Conservation (phyloP, 345 rosid species). For the Crucihimalaya himalaica region DNA sequence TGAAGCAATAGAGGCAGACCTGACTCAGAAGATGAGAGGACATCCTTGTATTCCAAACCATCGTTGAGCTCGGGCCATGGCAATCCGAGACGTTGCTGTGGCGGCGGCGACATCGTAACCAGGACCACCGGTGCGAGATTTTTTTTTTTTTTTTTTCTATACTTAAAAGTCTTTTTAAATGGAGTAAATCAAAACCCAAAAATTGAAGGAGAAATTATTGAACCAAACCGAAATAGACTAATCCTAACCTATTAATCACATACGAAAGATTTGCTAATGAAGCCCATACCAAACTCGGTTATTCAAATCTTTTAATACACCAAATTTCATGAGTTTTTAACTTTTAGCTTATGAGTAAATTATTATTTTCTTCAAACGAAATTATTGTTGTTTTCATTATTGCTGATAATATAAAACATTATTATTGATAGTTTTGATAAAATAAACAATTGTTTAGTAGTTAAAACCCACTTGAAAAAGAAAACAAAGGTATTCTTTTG, state of each 20-base stretch:
- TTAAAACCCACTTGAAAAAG: too few species aligned
- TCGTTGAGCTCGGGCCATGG: conserved; percentile 85
- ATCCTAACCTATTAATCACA: not conserved
- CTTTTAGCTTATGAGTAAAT: not conserved
- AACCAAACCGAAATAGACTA: conserved; percentile 26
- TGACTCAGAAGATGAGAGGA: conserved; percentile 53
- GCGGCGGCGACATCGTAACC: conserved; percentile 30
- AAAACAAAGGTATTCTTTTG: not conserved
- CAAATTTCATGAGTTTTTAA: not conserved
- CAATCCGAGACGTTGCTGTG: conserved; percentile 48
- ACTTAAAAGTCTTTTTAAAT: not conserved
- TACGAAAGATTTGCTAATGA: not conserved
- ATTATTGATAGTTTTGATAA: too few species aligned
- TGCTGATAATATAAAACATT: not conserved
- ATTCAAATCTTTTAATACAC: not conserved
- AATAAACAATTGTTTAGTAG: too few species aligned
- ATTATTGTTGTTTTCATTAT: too few species aligned
- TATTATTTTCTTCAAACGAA: too few species aligned
- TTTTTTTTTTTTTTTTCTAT: not conserved
- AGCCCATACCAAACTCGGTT: conserved; percentile 4
- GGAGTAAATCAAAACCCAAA: not conserved
- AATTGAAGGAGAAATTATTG: not conserved
- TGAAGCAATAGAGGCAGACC: conserved; percentile 41
- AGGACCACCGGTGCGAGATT: not conserved
- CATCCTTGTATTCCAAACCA: conserved; percentile 68